Percentiles rank a stretch among this genome's conserved stretches.
These are phyloP conservation scores for Mycena venus DNA, from an alignment of 768 basidiomycete species.

Conservation along the genomic window DNA sequence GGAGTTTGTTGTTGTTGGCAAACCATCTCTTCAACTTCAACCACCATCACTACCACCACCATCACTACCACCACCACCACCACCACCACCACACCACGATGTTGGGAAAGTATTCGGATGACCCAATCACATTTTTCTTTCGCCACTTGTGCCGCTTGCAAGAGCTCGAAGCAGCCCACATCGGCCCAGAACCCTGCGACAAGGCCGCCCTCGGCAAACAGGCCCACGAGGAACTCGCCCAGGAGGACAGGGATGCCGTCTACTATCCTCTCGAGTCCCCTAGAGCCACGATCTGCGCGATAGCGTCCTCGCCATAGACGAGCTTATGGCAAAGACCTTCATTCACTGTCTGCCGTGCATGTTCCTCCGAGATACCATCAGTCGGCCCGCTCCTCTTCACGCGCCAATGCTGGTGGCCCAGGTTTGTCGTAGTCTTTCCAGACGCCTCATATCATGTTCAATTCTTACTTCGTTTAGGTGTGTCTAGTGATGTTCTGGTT, in stretches of 20 bases:
- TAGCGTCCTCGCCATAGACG: neutral
- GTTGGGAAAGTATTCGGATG: no score
- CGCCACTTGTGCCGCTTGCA: no score
- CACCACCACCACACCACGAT: no score
- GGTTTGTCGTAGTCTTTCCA: no score
- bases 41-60: no score
- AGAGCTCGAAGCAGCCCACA: neutral
- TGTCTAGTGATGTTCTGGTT: no score
- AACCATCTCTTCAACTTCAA: no score
- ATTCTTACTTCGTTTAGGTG: no score
- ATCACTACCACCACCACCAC: no score
- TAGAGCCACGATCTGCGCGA: conserved; percentile 1
- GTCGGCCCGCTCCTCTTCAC: neutral
- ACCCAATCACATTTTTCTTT: no score
- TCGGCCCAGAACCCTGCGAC: neutral
- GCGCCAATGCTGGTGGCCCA: neutral
- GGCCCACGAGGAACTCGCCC: neutral
- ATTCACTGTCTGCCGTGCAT: neutral
- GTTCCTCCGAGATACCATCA: neutral
- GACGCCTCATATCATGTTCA: no score
- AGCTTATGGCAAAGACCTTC: neutral
- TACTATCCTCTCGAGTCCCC: conserved; percentile 8
- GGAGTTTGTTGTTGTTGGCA: no score
- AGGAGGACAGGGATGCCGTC: neutral
- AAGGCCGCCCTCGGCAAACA: neutral